These are phyloP conservation scores for Microbotryomycetes sp. DNA, from an alignment of 1,284 basidiomycete genomes.

Conservation along the genomic window DNA sequence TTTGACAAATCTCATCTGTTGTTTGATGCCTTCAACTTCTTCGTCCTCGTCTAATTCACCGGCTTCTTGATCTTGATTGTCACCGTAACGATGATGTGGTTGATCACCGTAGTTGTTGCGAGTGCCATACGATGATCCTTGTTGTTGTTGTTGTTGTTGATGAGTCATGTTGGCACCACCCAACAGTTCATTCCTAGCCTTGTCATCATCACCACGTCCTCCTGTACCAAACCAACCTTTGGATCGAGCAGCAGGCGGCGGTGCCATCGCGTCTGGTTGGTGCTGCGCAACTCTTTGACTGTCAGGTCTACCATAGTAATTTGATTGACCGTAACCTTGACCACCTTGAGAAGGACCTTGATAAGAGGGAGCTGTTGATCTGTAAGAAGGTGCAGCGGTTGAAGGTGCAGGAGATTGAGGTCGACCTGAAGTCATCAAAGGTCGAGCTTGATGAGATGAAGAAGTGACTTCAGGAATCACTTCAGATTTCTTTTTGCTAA, in stretches of 20 bases:
- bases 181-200: background rate
- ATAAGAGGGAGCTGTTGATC: constrained; percentile 14
- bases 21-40: constrained; percentile 93
- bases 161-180: background rate
- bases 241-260: background rate
- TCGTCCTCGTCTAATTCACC: constrained; percentile 78
- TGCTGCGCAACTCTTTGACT: background rate
- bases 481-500: constrained; percentile 33
- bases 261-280: too few species aligned
- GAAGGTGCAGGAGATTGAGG: background rate
- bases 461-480: constrained; percentile 30
- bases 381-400: constrained; percentile 25
- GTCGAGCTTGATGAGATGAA: background rate
- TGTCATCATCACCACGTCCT: too few species aligned
- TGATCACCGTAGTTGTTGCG: constrained; percentile 2
- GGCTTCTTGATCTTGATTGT: constrained; percentile 32
- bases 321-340: constrained; percentile 14
- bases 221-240: background rate
- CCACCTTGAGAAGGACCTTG: constrained; percentile 28
- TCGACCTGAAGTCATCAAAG: constrained; percentile 1
- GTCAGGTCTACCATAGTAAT: constrained; percentile 14
- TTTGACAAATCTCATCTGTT: constrained; percentile 82
- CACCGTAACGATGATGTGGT: background rate
- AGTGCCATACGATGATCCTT: background rate
- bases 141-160: constrained; percentile 2